A percentile compares a stretch with the other conserved stretches of the same genome.
Conservation (phyloP, 2,329 filamentous ascomycete genomes). For the Colletotrichum euphorbiae region DNA sequence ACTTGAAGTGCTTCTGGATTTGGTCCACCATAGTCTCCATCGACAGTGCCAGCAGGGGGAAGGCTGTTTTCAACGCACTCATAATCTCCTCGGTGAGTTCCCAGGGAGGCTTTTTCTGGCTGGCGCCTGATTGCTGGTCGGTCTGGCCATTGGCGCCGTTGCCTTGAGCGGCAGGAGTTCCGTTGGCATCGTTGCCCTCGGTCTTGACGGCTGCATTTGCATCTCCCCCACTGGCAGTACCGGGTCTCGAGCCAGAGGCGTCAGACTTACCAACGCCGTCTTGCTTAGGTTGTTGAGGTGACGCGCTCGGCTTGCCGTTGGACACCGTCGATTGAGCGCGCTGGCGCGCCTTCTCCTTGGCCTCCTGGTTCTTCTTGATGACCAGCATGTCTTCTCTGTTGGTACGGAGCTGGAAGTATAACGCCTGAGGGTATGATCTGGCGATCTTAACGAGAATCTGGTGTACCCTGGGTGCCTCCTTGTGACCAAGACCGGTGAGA, state of each 20-base stretch:
- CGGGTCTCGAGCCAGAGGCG: slow-evolving; percentile 57
- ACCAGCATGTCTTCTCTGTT: slow-evolving; percentile 92
- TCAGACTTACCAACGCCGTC: slow-evolving; percentile 57
- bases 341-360: slow-evolving; percentile 72
- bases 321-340: slow-evolving; percentile 59
- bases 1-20: slow-evolving; percentile 99
- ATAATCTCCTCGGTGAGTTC: slow-evolving; percentile 97
- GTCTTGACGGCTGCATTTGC: slow-evolving; percentile 56
- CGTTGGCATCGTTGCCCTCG: slow-evolving; percentile 54
- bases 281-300: slow-evolving; percentile 65
- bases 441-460: slow-evolving; percentile 92
- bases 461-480: slow-evolving; percentile 89
- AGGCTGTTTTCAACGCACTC: slow-evolving; percentile 94
- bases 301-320: slow-evolving; percentile 58
- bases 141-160: slow-evolving; percentile 39
- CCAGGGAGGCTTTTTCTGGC: slow-evolving; percentile 85
- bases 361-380: slow-evolving; percentile 90
- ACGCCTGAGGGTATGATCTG: slow-evolving; percentile 92
- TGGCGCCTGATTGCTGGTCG: slow-evolving; percentile 44
- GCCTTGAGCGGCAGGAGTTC: slow-evolving; percentile 30
- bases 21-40: slow-evolving; percentile 99
- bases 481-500: slow-evolving; percentile 88
- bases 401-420: slow-evolving; percentile 95
- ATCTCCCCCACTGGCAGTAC: slow-evolving; percentile 62
- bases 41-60: slow-evolving; percentile 92